A percentile compares a stretch with the other conserved stretches of the same genome.
Evolutionary conservation across 257 asterid genomes (phyloP).

Genomic region (Jacaranda copaia): DNA sequence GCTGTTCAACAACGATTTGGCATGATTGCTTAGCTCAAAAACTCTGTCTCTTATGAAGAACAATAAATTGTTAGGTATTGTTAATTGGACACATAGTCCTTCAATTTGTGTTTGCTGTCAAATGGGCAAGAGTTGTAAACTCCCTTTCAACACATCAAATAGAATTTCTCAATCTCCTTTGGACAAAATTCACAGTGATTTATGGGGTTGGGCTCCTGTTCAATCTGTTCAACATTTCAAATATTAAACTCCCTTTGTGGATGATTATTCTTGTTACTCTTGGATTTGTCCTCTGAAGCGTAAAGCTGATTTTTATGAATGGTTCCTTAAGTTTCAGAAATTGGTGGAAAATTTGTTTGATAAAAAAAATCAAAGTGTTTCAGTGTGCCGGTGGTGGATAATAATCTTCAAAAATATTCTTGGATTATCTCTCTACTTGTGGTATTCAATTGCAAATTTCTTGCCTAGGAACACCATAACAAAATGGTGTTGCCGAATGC

Average conservation of each 20-base stretch:
- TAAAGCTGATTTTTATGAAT: background rate
- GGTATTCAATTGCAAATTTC: too few species aligned
- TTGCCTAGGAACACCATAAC: too few species aligned
- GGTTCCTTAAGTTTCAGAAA: background rate
- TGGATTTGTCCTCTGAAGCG: background rate
- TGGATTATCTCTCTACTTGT: background rate
- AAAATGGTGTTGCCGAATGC: too few species aligned
- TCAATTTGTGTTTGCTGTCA: background rate
- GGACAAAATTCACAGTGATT: slow-evolving; percentile 13
- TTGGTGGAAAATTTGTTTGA: slow-evolving; percentile 9
- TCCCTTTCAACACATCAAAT: background rate
- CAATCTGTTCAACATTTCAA: background rate
- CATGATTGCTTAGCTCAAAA: background rate
- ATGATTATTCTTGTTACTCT: background rate
- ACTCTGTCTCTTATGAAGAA: background rate
- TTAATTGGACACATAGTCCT: background rate
- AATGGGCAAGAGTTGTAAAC: slow-evolving; percentile 23
- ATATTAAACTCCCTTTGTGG: background rate
- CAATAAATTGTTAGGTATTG: background rate
- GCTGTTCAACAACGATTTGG: background rate
- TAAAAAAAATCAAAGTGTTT: background rate
- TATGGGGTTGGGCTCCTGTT: slow-evolving; percentile 26
- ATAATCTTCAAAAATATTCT: background rate
- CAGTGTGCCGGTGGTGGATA: slow-evolving; percentile 7
- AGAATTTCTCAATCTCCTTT: background rate